Conservation (phyloP, 345 rosid species). For the Camelina laxa region DNA sequence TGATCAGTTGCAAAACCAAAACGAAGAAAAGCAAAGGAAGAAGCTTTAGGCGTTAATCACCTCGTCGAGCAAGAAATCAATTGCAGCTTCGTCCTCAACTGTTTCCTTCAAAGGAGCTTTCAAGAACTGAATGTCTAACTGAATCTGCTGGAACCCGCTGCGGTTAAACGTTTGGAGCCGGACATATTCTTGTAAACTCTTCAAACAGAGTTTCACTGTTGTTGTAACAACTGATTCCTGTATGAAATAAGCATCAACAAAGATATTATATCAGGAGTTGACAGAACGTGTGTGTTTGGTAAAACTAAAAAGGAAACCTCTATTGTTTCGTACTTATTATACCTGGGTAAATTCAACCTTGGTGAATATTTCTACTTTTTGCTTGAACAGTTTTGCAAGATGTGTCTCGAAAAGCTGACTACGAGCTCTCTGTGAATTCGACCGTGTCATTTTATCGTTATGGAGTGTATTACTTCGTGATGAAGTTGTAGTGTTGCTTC, state of each 20-base stretch:
- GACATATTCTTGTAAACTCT: constrained; percentile 93
- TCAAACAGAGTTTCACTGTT: constrained; percentile 77
- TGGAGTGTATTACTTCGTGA: constrained; percentile 84
- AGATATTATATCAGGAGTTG: background rate
- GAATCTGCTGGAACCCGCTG: constrained; percentile 99
- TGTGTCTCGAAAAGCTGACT: constrained; percentile 98
- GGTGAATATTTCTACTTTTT: constrained; percentile 95
- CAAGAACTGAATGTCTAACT: constrained; percentile 90
- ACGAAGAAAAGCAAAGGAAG: constrained; percentile 20
- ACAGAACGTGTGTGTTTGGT: background rate
- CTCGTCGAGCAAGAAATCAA: constrained; percentile 97
- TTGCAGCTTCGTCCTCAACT: constrained; percentile 84
- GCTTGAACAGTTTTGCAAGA: constrained; percentile 97
- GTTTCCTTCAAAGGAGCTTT: constrained; percentile 71
- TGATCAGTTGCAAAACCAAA: constrained; percentile 6
- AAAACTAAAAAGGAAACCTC: background rate
- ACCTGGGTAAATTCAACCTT: constrained; percentile 97
- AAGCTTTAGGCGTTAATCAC: constrained; percentile 47
- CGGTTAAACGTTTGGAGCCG: constrained; percentile 91
- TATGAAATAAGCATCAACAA: constrained; percentile 25
- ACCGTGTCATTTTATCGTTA: constrained; percentile 71
- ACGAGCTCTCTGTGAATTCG: constrained; percentile 81
- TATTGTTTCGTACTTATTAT: constrained; percentile 11
- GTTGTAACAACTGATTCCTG: constrained; percentile 91
- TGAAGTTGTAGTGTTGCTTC: constrained; percentile 74